Conservation (phyloP, 768 basidiomycete genomes). For the Fomitopsis pulvina region DNA sequence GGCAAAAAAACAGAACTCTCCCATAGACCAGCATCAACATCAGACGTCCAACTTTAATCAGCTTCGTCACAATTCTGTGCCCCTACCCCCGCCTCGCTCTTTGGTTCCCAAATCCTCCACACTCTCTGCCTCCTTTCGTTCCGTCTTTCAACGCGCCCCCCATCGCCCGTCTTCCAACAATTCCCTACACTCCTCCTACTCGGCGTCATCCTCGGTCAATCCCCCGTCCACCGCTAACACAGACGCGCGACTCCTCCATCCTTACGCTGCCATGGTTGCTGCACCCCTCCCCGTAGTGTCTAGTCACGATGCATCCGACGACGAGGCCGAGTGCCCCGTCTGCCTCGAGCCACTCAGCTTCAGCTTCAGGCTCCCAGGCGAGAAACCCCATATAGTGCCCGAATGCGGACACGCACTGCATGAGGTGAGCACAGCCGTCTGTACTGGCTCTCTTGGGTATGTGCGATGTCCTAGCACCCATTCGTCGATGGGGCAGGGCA, state of each 20-base stretch:
- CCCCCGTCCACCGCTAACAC: constrained; percentile 27
- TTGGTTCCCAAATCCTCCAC: constrained; percentile 1
- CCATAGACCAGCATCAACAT: background rate
- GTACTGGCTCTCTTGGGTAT: background rate
- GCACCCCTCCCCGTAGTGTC: constrained; percentile 72
- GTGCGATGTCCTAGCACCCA: too few species aligned
- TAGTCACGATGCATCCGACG: constrained; percentile 46
- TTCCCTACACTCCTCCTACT: constrained; percentile 43
- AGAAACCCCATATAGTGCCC: constrained; percentile 96
- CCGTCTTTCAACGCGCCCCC: constrained; percentile 45
- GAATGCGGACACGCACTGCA: constrained; percentile 98
- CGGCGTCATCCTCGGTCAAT: constrained; percentile 23
- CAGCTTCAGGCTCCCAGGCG: constrained; percentile 88
- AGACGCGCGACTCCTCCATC: constrained; percentile 38
- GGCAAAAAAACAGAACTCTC: background rate
- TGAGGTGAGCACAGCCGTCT: constrained; percentile 44
- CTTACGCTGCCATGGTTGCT: constrained; percentile 54
- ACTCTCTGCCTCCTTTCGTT: constrained; percentile 33
- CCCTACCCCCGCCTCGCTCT: background rate
- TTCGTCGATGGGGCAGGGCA: too few species aligned
- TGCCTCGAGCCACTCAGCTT: constrained; percentile 94
- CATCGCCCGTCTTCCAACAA: constrained; percentile 38
- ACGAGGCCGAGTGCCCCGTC: constrained; percentile 92
- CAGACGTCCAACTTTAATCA: constrained; percentile 3
- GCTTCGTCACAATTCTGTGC: background rate